Conservation (phyloP, 2,329 filamentous ascomycete species). For the Aureobasidium zeae region DNA sequence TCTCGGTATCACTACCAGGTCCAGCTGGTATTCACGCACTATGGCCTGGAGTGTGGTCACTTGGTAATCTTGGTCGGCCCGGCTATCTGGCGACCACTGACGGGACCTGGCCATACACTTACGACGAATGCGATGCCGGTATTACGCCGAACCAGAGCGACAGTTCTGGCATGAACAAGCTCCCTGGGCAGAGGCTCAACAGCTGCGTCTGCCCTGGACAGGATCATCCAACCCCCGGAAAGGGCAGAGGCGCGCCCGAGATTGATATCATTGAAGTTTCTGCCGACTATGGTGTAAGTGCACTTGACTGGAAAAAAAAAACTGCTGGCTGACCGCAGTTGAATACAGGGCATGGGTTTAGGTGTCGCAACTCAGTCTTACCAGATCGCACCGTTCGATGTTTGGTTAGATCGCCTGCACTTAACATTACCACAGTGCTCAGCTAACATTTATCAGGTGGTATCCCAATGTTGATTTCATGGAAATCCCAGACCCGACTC, state of each 20-base stretch:
- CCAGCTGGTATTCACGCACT: conserved; percentile 41
- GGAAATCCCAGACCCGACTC: conserved; percentile 40
- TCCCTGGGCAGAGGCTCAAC: conserved; percentile 39
- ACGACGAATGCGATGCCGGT: conserved; percentile 42
- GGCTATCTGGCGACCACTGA: conserved; percentile 45
- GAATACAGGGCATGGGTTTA: conserved; percentile 27
- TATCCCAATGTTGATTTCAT: conserved; percentile 46
- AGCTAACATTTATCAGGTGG: conserved; percentile 30
- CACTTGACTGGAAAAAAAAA: neutral
- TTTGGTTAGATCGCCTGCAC: neutral
- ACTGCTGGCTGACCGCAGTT: no score
- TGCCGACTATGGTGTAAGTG: conserved; percentile 23
- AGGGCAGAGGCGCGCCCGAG: conserved; percentile 39
- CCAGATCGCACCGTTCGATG: conserved; percentile 42
- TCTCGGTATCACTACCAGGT: conserved; percentile 44
- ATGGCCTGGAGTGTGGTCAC: conserved; percentile 47
- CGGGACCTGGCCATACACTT: conserved; percentile 48
- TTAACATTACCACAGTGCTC: neutral
- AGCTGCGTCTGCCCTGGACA: conserved; percentile 38
- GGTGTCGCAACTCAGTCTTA: conserved; percentile 41
- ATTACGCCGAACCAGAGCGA: conserved; percentile 43
- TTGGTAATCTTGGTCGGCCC: conserved; percentile 46
- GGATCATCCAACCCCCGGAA: conserved; percentile 41
- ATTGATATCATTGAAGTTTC: conserved; percentile 42
- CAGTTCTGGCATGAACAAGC: conserved; percentile 33